Conservation (phyloP, 2,329 filamentous ascomycete genomes). For the Aurifilum marmelostoma region DNA sequence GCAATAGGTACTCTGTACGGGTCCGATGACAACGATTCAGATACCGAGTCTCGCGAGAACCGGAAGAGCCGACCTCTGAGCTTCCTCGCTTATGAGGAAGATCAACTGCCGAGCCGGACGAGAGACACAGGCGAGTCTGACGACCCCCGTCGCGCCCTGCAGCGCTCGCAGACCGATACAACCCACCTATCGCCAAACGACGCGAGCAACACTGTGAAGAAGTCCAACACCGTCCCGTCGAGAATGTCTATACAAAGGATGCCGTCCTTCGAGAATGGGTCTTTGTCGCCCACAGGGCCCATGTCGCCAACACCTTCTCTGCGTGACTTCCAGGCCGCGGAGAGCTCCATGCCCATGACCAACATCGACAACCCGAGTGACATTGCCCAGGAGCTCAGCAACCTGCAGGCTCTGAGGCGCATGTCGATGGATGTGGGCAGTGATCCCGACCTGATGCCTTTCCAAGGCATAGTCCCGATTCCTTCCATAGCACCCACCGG, state of each 20-base stretch:
- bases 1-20: constrained; percentile 91
- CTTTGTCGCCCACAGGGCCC: constrained; percentile 39
- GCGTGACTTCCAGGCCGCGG: constrained; percentile 58
- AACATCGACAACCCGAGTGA: constrained; percentile 89
- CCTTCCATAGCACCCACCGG: constrained; percentile 72
- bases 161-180: constrained; percentile 53
- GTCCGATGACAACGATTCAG: constrained; percentile 67
- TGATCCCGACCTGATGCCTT: constrained; percentile 77
- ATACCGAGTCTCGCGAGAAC: constrained; percentile 42
- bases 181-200: constrained; percentile 30
- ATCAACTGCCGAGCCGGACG: constrained; percentile 47
- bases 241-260: constrained; percentile 46
- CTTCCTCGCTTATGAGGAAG: constrained; percentile 66
- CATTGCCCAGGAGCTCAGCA: constrained; percentile 89
- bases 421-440: constrained; percentile 90
- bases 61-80: constrained; percentile 70
- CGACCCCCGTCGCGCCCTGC: constrained; percentile 43
- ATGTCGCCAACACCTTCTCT: constrained; percentile 57
- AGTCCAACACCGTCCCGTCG: constrained; percentile 48
- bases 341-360: constrained; percentile 79
- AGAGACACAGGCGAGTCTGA: constrained; percentile 36
- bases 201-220: constrained; percentile 44
- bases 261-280: constrained; percentile 45
- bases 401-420: constrained; percentile 83
- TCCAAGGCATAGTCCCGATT: constrained; percentile 69